phyloP scores from a whole-genome alignment of 371 early-diverging fungal genomes.

The Lichtheimia ramosa region DNA sequence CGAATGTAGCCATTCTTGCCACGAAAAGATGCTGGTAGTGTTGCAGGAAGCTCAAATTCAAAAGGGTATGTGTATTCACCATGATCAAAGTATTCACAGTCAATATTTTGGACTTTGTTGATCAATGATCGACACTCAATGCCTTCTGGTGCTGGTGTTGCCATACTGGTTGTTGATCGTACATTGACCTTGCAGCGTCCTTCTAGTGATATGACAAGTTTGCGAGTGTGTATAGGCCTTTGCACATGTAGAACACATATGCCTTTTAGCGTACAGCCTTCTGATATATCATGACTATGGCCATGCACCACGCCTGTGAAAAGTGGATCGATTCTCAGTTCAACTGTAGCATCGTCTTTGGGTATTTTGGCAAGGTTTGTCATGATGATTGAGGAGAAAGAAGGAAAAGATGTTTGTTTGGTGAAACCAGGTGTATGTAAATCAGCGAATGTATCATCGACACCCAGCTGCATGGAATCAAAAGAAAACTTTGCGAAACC shows the following conservation, averaged over 20 bases:
- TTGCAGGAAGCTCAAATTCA: conserved; percentile 38
- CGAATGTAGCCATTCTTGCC: conserved; percentile 44
- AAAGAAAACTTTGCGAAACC: no score
- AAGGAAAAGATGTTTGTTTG: no score
- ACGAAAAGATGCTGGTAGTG: conserved; percentile 39
- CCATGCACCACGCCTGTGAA: conserved; percentile 49
- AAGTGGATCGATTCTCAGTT: conserved; percentile 27
- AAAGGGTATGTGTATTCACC: conserved; percentile 39
- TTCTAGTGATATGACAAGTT: conserved; percentile 38
- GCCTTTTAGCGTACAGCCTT: conserved; percentile 40
- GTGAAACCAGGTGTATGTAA: no score
- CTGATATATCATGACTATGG: conserved; percentile 37
- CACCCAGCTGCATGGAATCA: no score
- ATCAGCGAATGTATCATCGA: no score
- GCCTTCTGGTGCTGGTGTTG: conserved; percentile 22
- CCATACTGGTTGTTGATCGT: conserved; percentile 19
- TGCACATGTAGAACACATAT: conserved; percentile 28
- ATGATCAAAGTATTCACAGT: conserved; percentile 16
- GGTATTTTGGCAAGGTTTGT: no score
- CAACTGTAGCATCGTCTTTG: neutral
- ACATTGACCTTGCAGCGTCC: conserved; percentile 43
- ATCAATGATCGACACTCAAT: conserved; percentile 34
- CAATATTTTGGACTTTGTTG: conserved; percentile 9
- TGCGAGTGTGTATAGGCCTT: conserved; percentile 32
- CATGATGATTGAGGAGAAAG: no score